Evolutionary conservation across 768 basidiomycete species (phyloP), one percentile per base, ranked within the genome.

Genomic region (Serendipita vermifera): DNA sequence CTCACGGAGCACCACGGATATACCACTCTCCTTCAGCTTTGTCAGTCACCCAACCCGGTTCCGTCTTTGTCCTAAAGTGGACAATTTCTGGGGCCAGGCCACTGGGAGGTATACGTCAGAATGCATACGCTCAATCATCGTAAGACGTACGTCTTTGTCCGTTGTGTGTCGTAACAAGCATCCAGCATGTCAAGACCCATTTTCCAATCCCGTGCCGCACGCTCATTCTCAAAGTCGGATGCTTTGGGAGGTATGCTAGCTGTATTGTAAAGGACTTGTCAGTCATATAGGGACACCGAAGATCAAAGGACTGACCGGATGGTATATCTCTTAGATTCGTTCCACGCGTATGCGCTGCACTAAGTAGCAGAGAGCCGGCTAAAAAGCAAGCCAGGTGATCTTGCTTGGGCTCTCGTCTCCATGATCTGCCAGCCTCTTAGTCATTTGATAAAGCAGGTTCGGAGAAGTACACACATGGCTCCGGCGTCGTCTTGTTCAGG

Each of bases 371-470:
- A 0, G 87, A 87, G 3, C 91, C 93, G 20, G 84, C 90, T 31
- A 98, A 72, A 78, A 96, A 98, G 69, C 93, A 97, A 2, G 87
- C 91, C 31, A 98, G 79, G 66, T 96, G 93, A 65, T 98, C 93
- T 71, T 97, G 93, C 66, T 96, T 94, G 7, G 87, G 87, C 7
- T 75, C 75, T 26, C 87, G 71, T 15, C 78, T 76, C 89, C 88
- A 92, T 33, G 72, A 70, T 24, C 87, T 87, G 61, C 27, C 14
- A 9, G 24, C 9, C 17, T 38, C 17, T 38, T n/a, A 43, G 24
- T 43, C 13, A 43, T 11, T 9, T 17, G 26, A n/a, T 9, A 41
- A n/a, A 41, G 9, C 35, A 36, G n/a, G 35, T 9, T n/a, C 9
- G 35, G n/a, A 36, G 22, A 7, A 15, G 22, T 20, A 31, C 46